Evolutionary conservation across 768 basidiomycete species (phyloP), one percentile per base, ranked within the genome.

Genomic region (Leccinum aurantiacum): DNA sequence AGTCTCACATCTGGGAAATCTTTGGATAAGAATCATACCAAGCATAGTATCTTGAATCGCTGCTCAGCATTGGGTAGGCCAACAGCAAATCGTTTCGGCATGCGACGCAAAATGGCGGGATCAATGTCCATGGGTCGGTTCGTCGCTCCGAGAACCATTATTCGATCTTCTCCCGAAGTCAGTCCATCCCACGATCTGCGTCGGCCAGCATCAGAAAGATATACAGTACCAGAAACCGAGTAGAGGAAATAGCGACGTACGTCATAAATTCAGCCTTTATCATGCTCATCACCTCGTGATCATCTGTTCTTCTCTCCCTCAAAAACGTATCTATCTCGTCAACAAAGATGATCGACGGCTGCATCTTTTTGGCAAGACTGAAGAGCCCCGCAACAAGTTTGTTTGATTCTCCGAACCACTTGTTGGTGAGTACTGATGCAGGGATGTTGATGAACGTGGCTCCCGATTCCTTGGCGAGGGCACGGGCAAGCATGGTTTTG

Each of bases 401-500:
- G 76, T 98, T 98, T 13, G 86, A 88, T 71, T 93, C 91, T 37
- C 91, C 91, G 65, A 88, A 92, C 91, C 90, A 91, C 69, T 90
- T 89, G 76, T 84, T 88, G 29, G 87, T 87, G 62, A 92, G 78
- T 9, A 85, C 86, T 3, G 87, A 88, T 37, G 88, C 83, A 6
- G 89, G 83, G 60, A 93, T 82, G 72, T 93, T 93, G 77, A 98
- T 96, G 71, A 99, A 99, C 0, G 95, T 96, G 7, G 97, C 97
- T 17, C 93, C 92, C 3, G 91, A 93, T 78, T 99, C 95, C 72
- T 96, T 97, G 13, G 97, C 97, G 8, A 99, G 82, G 2, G 96
- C 96, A 72, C 96, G 96, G 1, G 97, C 97, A n/a, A 99, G 82
- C 94, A 99, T 95, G 1, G 97, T 98, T 79, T 99, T 99, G 25